Evolutionary conservation across 2,329 filamentous ascomycete species (phyloP).

Genomic region (Clarireedia monteithiana): DNA sequence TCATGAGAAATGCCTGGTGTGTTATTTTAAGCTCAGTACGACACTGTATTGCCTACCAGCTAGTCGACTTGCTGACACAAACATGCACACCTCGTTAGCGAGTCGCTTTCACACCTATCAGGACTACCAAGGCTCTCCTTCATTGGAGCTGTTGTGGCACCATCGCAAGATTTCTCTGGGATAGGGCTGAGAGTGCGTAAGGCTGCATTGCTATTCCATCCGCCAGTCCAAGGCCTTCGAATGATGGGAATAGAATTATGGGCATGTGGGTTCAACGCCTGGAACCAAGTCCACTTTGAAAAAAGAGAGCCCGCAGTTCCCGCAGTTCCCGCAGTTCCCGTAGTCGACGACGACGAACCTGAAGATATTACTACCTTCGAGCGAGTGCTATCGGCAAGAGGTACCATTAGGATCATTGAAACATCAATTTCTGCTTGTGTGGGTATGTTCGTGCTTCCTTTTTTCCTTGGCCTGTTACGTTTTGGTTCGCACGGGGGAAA

Average conservation of each 20-base stretch:
- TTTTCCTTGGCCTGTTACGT: background rate
- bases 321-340: background rate
- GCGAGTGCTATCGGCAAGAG: constrained; percentile 32
- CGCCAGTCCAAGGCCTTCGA: no score
- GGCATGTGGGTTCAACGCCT: constrained; percentile 51
- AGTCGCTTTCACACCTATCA: no score
- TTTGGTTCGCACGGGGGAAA: background rate
- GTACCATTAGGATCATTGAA: constrained; percentile 30
- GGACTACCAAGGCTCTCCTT: background rate
- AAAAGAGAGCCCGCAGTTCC: background rate
- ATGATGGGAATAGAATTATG: constrained; percentile 38
- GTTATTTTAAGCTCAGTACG: no score
- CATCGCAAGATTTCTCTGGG: background rate
- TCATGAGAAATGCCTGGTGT: no score
- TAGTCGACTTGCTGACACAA: no score
- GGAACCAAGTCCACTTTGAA: constrained; percentile 43
- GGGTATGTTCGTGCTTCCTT: constrained; percentile 1
- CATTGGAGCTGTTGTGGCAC: background rate
- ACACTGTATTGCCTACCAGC: no score
- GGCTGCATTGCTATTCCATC: no score
- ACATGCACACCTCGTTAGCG: no score
- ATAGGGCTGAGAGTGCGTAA: background rate
- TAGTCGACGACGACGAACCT: constrained; percentile 28
- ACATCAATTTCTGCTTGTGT: constrained; percentile 32
- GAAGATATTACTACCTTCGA: constrained; percentile 40